Evolutionary conservation across 2,329 filamentous ascomycete genomes (phyloP), one percentile per base, ranked within the genome.

Genomic region (Bipolaris bicolor): DNA sequence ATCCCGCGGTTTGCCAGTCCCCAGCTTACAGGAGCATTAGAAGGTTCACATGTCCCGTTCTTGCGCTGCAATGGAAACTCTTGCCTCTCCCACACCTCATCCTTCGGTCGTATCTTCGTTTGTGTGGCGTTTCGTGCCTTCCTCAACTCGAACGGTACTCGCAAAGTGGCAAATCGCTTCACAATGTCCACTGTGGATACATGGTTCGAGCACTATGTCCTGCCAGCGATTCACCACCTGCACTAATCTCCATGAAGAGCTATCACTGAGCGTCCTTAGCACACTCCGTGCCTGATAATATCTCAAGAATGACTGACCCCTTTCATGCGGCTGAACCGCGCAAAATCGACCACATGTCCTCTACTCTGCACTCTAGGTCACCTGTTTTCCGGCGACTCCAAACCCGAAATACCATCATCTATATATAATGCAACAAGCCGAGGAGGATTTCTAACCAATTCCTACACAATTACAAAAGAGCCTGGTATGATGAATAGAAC

Each of bases 1-100:
- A 55, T 52, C 65, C 64, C 54, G 52, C 37, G 34, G 52, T 50
- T 24, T 48, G 49, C 49, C 55, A 49, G 41, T 15, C 26, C 26
- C 10, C 26, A 43, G 45, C 44, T 49, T 50, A 52, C 55, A 48
- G 51, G 54, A 50, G 55, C 57, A 57, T 45, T 62, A 51, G 49
- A 63, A 48, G 41, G 45, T 49, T 20, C 43, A 29, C 20, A n/a
- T 52, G 26, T 41, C 41, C 48, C 20, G 41, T 7, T 18, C 20
- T 53, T 22, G 22, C 9, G 22, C 41, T 44, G 41, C 5, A 29
- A 44, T 26, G 41, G 15, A 10, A 15, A 26, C 7, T 24, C 24
- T 44, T n/a, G 6, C 41, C 41, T 44, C n/a, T 29, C 24, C 41
- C 22, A 16, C n/a, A 29, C n/a, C 24, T 44, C 13, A 29, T 10